Evolutionary conservation across 306 rosid genomes (phyloP), one percentile per base, ranked within the genome.

Genomic region (Vigna nakashimae): DNA sequence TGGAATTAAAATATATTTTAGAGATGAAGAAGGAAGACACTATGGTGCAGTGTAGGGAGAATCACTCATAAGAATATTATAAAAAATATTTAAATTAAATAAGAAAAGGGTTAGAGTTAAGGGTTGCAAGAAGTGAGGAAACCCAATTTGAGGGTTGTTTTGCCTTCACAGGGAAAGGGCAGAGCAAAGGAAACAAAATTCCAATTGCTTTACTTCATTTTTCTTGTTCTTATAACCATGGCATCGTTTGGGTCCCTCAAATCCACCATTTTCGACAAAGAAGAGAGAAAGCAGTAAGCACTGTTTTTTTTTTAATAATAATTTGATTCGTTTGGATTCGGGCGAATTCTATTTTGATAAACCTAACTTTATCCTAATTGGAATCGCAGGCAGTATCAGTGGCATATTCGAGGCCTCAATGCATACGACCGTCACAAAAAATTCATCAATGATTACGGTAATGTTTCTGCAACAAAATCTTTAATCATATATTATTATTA

Each of bases 371-470:
- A 28, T 15, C 17, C 57, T 58, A 16, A 56, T 73, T 20, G 16
- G 60, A 12, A 30, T 46, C 52, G 45, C 76, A 85, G 88, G 82
- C 88, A 85, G 34, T 82, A 85, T 17, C 88, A 85, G 68, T 81
- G 86, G 48, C 88, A 85, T 45, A 82, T 85, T 71, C 88, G 86
- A 40, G 88, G 88, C 55, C 88, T 85, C 77, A 85, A 79, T 75
- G 88, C 88, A 13, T 85, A 70, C 78, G 86, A 85, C 50, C 88
- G 88, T 63, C 88, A 82, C 62, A 82, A 82, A 52, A 85, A 82
- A 32, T 85, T 82, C 80, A 82, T 95, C 10, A 76, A 86, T 20
- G 98, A 95, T 73, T 95, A 89, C 63, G 96, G 97, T 91, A 70
- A 20, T 65, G 38, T 24, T 46, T 43, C 36, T 7, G 9, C 9